phyloP scores from a whole-genome alignment of 768 basidiomycete genomes.

The Lepiota subincarnata region DNA sequence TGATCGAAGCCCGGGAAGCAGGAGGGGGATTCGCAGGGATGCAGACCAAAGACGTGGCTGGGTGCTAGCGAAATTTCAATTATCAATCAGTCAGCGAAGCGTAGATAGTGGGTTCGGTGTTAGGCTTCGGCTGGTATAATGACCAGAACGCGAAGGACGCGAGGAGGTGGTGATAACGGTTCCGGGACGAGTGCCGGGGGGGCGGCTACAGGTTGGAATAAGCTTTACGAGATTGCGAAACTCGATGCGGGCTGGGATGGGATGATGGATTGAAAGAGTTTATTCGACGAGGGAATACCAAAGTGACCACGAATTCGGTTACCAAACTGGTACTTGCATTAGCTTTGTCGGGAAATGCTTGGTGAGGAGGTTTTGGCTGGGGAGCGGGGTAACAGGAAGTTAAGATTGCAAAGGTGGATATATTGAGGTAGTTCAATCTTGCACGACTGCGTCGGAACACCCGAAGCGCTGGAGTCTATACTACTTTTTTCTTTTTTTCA shows the following conservation, averaged over 20 bases:
- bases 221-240: conserved; percentile 2
- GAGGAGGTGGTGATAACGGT: background rate
- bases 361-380: background rate
- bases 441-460: too few species aligned
- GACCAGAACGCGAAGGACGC: background rate
- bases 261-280: background rate
- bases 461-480: too few species aligned
- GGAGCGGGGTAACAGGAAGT: background rate
- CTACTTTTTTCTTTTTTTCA: too few species aligned
- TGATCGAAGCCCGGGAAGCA: too few species aligned
- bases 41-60: background rate
- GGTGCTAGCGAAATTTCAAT: background rate
- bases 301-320: background rate
- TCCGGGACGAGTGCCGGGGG: background rate
- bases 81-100: background rate
- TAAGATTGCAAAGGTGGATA: too few species aligned
- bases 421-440: too few species aligned
- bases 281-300: too few species aligned
- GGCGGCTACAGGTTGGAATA: background rate
- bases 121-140: background rate
- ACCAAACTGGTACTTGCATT: background rate
- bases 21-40: background rate
- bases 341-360: background rate
- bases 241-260: background rate
- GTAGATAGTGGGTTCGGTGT: background rate